phyloP scores from a whole-genome alignment of 441 rosid genomes.

The Syzygium malaccense region DNA sequence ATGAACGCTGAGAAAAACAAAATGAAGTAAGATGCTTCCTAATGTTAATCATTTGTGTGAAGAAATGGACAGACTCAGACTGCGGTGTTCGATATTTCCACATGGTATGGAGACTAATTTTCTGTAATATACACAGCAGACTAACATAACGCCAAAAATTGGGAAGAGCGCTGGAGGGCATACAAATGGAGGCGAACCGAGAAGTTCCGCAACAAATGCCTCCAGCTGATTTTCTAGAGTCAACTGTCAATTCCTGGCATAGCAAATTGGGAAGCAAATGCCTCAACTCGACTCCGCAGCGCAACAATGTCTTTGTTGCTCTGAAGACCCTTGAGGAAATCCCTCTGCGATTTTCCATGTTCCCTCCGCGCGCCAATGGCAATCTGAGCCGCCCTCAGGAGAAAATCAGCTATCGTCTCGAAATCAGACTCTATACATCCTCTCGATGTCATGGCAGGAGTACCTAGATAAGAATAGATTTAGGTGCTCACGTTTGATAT shows the following conservation, averaged over 20 bases:
- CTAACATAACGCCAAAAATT: background rate
- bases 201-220: background rate
- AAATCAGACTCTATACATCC: conserved; percentile 94
- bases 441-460: conserved; percentile 98
- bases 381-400: conserved; percentile 73
- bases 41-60: background rate
- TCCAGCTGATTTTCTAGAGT: background rate
- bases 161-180: background rate
- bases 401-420: conserved; percentile 81
- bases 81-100: background rate
- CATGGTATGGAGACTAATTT: background rate
- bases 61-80: background rate
- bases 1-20: background rate
- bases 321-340: conserved; percentile 53
- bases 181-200: background rate
- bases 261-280: conserved; percentile 81
- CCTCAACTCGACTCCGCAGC: conserved; percentile 69
- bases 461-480: conserved; percentile 33
- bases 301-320: conserved; percentile 66
- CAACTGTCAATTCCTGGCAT: conserved; percentile 81
- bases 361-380: conserved; percentile 60
- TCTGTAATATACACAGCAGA: background rate
- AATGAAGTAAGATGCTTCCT: background rate
- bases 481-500: background rate
- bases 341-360: conserved; percentile 63